Evolutionary conservation across 495 filamentous ascomycete genomes (phyloP), one percentile per base, ranked within the genome.

Genomic region (Bryoglossum gracile): DNA sequence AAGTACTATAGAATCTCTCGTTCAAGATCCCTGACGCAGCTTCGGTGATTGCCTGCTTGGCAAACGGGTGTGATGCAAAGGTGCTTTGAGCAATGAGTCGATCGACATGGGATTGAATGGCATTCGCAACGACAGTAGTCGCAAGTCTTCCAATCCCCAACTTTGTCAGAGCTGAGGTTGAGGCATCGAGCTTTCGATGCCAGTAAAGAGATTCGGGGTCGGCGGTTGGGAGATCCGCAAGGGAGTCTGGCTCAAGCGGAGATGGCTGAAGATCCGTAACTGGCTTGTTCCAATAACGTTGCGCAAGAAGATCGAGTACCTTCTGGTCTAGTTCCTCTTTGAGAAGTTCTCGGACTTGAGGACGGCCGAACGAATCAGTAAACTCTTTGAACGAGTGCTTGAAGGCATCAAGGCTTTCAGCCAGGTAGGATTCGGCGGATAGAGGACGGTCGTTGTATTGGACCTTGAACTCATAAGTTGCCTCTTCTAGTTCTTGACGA

Each of bases 401-500:
- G 74, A 99, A 97, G 11, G 82, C 80, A 62, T 99, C 92, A 1
- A 99, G 73, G 57, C 83, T 91, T 55, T 95, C 92, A 3, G 92
- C 94, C 11, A 99, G 75, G 57, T 99, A 96, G 10, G 91, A 91
- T 63, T 97, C 94, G 0, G 92, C 94, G 51, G 87, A 92, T 37
- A 99, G 70, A 16, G 90, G 86, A 19, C 92, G 80, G 61, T 99
- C 94, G 60, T 97, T 99, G 68, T 99, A 99, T 64, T 99, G 94
- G 16, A 99, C 94, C 62, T 97, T 99, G 76, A 95, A 97, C 59
- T 99, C 92, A 58, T 99, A 99, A 0, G 88, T 90, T 4, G 92
- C 89, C 65, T 99, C 94, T 62, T 96, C 90, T 0, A 99, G 78
- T 63, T 99, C 92, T 57, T 94, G 88, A 50, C 82, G 85, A 53